These are phyloP conservation scores for Margaritispora aquatica DNA, from an alignment of 495 filamentous ascomycete genomes.

Conservation along the genomic window DNA sequence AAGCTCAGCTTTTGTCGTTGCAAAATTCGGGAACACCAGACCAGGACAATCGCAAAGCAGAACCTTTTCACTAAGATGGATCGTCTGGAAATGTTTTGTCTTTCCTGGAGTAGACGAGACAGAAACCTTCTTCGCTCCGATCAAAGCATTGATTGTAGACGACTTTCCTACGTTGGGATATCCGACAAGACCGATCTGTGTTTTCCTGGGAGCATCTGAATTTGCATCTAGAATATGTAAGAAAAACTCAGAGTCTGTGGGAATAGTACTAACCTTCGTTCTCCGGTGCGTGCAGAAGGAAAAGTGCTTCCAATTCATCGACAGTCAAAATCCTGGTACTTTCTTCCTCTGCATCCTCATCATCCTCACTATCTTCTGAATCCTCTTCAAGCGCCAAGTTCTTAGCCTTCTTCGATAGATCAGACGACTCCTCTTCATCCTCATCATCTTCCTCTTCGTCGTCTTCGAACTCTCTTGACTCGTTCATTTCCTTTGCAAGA, in stretches of 20 bases:
- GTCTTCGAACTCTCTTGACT: constrained; percentile 47
- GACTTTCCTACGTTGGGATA: constrained; percentile 99
- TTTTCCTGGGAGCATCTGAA: constrained; percentile 52
- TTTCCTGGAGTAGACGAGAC: constrained; percentile 97
- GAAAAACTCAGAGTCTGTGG: neutral
- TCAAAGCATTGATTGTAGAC: constrained; percentile 96
- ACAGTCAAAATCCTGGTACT: constrained; percentile 78
- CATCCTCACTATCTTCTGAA: constrained; percentile 22
- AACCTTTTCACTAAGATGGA: constrained; percentile 83
- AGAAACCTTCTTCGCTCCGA: constrained; percentile 96
- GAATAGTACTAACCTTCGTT: constrained; percentile 36
- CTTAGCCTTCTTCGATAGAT: constrained; percentile 34
- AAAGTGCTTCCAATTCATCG: constrained; percentile 85
- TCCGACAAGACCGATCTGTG: constrained; percentile 88
- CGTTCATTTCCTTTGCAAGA: constrained; percentile 82
- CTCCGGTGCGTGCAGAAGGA: constrained; percentile 67
- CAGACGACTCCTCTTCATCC: constrained; percentile 26
- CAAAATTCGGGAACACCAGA: constrained; percentile 98
- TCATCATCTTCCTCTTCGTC: constrained; percentile 32
- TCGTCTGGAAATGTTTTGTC: constrained; percentile 99
- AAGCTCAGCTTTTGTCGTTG: constrained; percentile 91
- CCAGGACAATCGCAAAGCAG: constrained; percentile 97
- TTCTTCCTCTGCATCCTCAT: constrained; percentile 43
- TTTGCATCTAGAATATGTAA: constrained; percentile 20
- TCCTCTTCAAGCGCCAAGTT: constrained; percentile 22